phyloP scores from a whole-genome alignment of 495 filamentous ascomycete species.

The Corynascus novoguineensis region DNA sequence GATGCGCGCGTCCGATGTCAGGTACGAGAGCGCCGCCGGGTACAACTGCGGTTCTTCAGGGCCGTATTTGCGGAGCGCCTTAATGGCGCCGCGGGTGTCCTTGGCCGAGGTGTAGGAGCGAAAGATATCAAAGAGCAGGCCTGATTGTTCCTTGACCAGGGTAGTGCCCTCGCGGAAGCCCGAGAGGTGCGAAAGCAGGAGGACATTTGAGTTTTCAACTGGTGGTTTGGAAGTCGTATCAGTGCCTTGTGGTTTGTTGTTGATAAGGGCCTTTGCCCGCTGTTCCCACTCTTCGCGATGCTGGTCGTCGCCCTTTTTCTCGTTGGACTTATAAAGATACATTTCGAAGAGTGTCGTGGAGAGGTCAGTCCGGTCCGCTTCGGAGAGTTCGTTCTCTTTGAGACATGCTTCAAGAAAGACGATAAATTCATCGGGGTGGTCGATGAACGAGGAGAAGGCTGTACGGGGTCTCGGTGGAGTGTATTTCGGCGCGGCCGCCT shows the following conservation, averaged over 20 bases:
- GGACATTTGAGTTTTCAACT: constrained; percentile 90
- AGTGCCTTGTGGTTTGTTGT: constrained; percentile 37
- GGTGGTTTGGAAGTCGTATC: constrained; percentile 48
- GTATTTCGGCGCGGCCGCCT: constrained; percentile 44
- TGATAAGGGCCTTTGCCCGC: constrained; percentile 80
- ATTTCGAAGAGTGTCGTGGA: constrained; percentile 97
- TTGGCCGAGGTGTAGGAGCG: constrained; percentile 91
- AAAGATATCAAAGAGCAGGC: constrained; percentile 90
- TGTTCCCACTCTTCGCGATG: constrained; percentile 78
- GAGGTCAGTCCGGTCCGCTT: constrained; percentile 71
- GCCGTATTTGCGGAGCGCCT: constrained; percentile 85
- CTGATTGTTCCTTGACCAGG: constrained; percentile 88
- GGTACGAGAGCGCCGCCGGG: constrained; percentile 85
- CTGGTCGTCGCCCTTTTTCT: constrained; percentile 53
- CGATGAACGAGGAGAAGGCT: constrained; percentile 94
- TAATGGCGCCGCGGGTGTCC: constrained; percentile 84
- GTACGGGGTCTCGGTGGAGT: constrained; percentile 74
- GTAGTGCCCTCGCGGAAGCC: constrained; percentile 86
- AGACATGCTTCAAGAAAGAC: constrained; percentile 82
- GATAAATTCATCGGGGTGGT: constrained; percentile 86
- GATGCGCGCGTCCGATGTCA: constrained; percentile 75
- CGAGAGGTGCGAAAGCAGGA: constrained; percentile 86
- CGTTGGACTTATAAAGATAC: constrained; percentile 82
- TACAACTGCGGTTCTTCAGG: constrained; percentile 89
- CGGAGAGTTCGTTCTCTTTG: constrained; percentile 57